A percentile compares a stretch with the other conserved stretches of the same genome.
Evolutionary conservation across 164 flowering plant genomes (phyloP).

Genomic region (Liquidambar formosana): DNA sequence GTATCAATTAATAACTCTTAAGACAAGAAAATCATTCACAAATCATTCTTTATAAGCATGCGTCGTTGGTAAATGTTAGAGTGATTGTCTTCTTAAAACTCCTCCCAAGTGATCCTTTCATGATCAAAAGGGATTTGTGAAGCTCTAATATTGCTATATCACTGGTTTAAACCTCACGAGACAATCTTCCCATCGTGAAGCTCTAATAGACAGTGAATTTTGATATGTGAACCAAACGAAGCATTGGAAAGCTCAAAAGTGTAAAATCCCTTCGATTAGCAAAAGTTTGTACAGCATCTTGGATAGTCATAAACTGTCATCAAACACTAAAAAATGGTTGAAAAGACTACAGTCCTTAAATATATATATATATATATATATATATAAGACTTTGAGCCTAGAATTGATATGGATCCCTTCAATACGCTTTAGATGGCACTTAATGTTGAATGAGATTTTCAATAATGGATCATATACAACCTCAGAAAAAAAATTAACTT

Average conservation of each 20-base stretch:
- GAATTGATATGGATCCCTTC: background rate
- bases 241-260: background rate
- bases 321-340: background rate
- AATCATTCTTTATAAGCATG: background rate
- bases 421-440: too few relatives aligned
- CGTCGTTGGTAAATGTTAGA: conserved; percentile 9
- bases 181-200: conserved; percentile 28
- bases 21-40: background rate
- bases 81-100: conserved; percentile 10
- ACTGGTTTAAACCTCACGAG: conserved; percentile 44
- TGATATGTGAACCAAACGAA: background rate
- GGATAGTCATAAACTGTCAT: background rate
- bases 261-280: background rate
- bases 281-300: background rate
- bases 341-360: background rate
- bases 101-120: conserved; percentile 30
- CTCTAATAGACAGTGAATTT: conserved; percentile 37
- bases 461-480: too few relatives aligned
- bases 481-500: too few relatives aligned
- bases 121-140: conserved; percentile 17
- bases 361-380: too few relatives aligned
- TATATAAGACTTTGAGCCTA: background rate
- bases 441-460: too few relatives aligned
- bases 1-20: background rate
- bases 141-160: conserved; percentile 26